A percentile compares a stretch with the other conserved stretches of the same genome.
Evolutionary conservation across 352 stramenopile species (phyloP).

Genomic region (Thalassiosira hispida): DNA sequence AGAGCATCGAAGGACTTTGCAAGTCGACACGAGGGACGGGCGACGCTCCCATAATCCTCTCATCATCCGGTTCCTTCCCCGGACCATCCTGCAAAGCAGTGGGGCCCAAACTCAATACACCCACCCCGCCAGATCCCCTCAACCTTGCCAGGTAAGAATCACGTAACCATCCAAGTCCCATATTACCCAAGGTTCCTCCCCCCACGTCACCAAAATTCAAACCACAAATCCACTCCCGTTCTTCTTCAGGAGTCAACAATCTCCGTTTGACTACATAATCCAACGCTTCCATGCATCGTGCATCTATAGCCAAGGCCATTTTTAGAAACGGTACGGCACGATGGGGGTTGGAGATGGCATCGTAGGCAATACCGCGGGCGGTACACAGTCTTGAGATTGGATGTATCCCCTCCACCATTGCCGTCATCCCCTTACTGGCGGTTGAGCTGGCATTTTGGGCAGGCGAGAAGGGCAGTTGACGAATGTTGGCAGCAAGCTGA

Average conservation of each 20-base stretch:
- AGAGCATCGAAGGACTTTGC: conserved; percentile 32
- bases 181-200: conserved; percentile 8
- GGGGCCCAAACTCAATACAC: not conserved
- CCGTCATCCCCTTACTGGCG: conserved; percentile 9
- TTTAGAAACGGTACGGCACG: conserved; percentile 66
- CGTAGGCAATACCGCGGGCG: conserved; percentile 61
- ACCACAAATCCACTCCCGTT: conserved; percentile 35
- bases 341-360: conserved; percentile 69
- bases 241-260: conserved; percentile 49
- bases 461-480: conserved; percentile 16
- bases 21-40: conserved; percentile 23
- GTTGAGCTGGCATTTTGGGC: not conserved
- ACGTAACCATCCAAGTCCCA: conserved; percentile 57
- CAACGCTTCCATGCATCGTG: conserved; percentile 66
- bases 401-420: conserved; percentile 52
- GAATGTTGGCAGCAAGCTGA: conserved; percentile 26
- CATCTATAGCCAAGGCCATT: conserved; percentile 74
- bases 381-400: conserved; percentile 66
- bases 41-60: conserved; percentile 14
- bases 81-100: too few relatives aligned
- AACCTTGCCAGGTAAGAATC: conserved; percentile 65
- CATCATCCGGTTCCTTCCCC: not conserved
- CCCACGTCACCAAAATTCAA: conserved; percentile 34
- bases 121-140: conserved; percentile 12
- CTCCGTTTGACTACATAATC: conserved; percentile 61